These are phyloP conservation scores for Cordyceps sp. DNA, from an alignment of 2,329 filamentous ascomycete genomes.

Conservation along the genomic window DNA sequence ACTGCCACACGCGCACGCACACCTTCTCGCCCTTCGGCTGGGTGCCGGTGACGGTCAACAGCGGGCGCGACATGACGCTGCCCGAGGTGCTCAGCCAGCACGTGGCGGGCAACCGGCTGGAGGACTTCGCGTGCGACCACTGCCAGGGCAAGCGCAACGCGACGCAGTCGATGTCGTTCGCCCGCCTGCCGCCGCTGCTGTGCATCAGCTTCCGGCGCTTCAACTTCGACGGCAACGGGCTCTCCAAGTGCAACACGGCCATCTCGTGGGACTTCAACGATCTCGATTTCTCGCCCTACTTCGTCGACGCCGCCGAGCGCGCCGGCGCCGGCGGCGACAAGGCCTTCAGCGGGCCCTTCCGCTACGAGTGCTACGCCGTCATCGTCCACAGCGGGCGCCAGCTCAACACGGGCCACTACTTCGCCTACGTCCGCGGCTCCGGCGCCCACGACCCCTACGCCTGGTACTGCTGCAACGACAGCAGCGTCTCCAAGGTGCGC, in stretches of 20 bases:
- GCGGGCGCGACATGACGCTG: conserved; percentile 17
- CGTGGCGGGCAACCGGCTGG: conserved; percentile 48
- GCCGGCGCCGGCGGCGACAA: conserved; percentile 14
- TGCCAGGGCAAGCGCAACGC: conserved; percentile 55
- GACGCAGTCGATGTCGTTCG: conserved; percentile 56
- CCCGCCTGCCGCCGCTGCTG: conserved; percentile 62
- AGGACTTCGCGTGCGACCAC: conserved; percentile 56
- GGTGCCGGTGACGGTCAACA: conserved; percentile 25
- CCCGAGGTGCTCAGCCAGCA: conserved; percentile 55
- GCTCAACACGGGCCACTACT: conserved; percentile 65
- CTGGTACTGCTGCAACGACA: conserved; percentile 36
- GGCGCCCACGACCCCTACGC: conserved; percentile 22
- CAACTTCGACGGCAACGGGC: conserved; percentile 19
- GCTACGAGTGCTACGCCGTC: conserved; percentile 77
- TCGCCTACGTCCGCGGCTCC: conserved; percentile 48
- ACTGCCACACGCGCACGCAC: conserved; percentile 31
- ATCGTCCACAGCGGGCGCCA: conserved; percentile 57
- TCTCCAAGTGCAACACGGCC: conserved; percentile 50
- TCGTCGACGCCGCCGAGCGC: conserved; percentile 18
- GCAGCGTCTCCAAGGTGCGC: conserved; percentile 20
- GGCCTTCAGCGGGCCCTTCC: conserved; percentile 38
- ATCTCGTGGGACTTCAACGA: conserved; percentile 64
- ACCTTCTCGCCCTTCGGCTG: conserved; percentile 35
- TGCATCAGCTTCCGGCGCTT: conserved; percentile 59
- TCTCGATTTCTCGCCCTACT: conserved; percentile 35